Evolutionary conservation across 257 asterid genomes (phyloP).

Genomic region (Ligustrum vulgare): DNA sequence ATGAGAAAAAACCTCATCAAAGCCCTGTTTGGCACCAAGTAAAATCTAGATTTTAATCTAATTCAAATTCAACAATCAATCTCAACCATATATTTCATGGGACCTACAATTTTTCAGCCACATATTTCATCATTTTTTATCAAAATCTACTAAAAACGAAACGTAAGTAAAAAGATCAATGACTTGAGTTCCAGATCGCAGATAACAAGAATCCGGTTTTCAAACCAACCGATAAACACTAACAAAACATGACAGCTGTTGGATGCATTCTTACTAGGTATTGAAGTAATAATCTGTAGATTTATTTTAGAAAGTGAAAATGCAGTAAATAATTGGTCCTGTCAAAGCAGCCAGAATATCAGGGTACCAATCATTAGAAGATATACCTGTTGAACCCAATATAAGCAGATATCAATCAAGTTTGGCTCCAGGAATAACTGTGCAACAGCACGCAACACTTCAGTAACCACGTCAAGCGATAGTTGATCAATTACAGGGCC

Average conservation of each 20-base stretch:
- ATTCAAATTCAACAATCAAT: no score
- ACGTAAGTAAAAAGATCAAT: neutral
- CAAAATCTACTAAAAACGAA: no score
- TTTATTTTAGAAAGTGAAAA: slow-evolving; percentile 6
- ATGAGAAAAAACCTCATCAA: neutral
- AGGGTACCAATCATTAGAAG: slow-evolving; percentile 8
- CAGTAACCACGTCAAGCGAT: slow-evolving; percentile 74
- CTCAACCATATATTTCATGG: no score
- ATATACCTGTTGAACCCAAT: slow-evolving; percentile 97
- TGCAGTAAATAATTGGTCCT: neutral
- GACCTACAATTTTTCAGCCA: no score
- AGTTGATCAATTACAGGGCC: slow-evolving; percentile 92
- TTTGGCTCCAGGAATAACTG: slow-evolving; percentile 75
- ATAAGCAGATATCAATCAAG: slow-evolving; percentile 71
- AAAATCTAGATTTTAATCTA: no score
- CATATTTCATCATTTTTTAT: no score
- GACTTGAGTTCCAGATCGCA: neutral
- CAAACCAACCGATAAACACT: neutral
- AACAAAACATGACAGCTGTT: neutral
- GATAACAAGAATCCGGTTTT: neutral
- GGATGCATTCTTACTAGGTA: neutral
- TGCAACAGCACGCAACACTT: slow-evolving; percentile 71
- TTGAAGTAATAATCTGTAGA: neutral
- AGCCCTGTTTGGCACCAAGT: no score
- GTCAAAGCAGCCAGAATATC: no score